Conservation (phyloP, 495 filamentous ascomycete species). For the Penicillium parvum region DNA sequence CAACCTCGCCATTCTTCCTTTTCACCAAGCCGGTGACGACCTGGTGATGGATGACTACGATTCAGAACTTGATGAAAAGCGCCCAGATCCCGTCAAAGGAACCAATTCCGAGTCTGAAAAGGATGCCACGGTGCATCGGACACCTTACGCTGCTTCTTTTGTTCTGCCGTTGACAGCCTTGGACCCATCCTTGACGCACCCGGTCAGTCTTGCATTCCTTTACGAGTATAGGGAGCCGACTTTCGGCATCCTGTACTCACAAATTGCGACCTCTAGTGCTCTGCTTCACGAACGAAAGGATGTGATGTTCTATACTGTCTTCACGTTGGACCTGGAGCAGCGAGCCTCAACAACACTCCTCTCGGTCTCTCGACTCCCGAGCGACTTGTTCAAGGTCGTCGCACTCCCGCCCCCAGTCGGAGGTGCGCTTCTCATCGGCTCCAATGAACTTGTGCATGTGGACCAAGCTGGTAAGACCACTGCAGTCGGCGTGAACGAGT, state of each 20-base stretch:
- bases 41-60: slow-evolving; percentile 89
- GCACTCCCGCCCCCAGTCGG: slow-evolving; percentile 82
- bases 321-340: slow-evolving; percentile 91
- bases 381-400: slow-evolving; percentile 81
- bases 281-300: slow-evolving; percentile 77
- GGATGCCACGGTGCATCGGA: slow-evolving; percentile 54
- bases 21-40: slow-evolving; percentile 79
- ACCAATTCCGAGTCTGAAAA: slow-evolving; percentile 38
- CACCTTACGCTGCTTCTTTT: slow-evolving; percentile 86
- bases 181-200: slow-evolving; percentile 80
- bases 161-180: slow-evolving; percentile 80
- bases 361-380: slow-evolving; percentile 77
- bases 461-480: slow-evolving; percentile 93
- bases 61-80: slow-evolving; percentile 62
- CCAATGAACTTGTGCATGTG: slow-evolving; percentile 89
- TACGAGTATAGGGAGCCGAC: slow-evolving; percentile 97
- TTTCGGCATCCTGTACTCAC: slow-evolving; percentile 86
- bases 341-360: slow-evolving; percentile 89
- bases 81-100: slow-evolving; percentile 8
- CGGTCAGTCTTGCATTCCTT: slow-evolving; percentile 87
- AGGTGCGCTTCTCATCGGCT: slow-evolving; percentile 79
- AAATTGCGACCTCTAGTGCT: slow-evolving; percentile 62
- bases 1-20: slow-evolving; percentile 90
- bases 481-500: slow-evolving; percentile 90
- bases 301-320: slow-evolving; percentile 82